Conservation (phyloP, 1,284 basidiomycete species). For the Apiotrichum gracile region DNA sequence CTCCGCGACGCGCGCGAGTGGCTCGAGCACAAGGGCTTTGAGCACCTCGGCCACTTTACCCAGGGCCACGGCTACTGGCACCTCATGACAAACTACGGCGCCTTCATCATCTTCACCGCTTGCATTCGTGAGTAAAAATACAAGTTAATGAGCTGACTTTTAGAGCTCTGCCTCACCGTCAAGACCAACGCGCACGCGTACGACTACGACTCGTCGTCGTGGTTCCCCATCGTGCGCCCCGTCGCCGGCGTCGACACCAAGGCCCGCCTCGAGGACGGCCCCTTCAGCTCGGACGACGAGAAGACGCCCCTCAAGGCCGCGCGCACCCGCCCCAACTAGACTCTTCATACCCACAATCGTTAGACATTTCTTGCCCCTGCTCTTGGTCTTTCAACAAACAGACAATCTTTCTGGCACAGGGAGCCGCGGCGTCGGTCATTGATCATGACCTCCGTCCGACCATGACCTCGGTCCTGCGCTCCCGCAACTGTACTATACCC, state of each 20-base stretch:
- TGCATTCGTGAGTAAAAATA: constrained; percentile 33
- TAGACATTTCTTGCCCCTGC: no score
- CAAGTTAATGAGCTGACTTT: background rate
- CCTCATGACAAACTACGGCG: constrained; percentile 50
- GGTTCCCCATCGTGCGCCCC: constrained; percentile 21
- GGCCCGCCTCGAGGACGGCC: background rate
- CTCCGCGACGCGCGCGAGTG: constrained; percentile 21
- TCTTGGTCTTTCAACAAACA: no score
- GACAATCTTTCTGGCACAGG: no score
- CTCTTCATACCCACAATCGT: no score
- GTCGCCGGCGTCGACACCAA: background rate
- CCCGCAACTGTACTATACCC: no score
- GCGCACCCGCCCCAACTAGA: background rate
- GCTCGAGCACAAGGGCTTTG: constrained; percentile 20
- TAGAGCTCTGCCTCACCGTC: constrained; percentile 30
- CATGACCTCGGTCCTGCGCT: no score
- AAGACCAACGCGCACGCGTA: constrained; percentile 29
- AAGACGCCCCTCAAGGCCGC: background rate
- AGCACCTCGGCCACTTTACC: constrained; percentile 31
- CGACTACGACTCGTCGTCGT: constrained; percentile 17
- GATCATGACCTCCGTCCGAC: no score
- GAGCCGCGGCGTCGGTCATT: no score
- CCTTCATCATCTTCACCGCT: constrained; percentile 48
- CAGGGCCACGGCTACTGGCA: constrained; percentile 53
- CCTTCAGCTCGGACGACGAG: background rate